Evolutionary conservation across 2,329 filamentous ascomycete species (phyloP).

Genomic region (Fusarium globosum): DNA sequence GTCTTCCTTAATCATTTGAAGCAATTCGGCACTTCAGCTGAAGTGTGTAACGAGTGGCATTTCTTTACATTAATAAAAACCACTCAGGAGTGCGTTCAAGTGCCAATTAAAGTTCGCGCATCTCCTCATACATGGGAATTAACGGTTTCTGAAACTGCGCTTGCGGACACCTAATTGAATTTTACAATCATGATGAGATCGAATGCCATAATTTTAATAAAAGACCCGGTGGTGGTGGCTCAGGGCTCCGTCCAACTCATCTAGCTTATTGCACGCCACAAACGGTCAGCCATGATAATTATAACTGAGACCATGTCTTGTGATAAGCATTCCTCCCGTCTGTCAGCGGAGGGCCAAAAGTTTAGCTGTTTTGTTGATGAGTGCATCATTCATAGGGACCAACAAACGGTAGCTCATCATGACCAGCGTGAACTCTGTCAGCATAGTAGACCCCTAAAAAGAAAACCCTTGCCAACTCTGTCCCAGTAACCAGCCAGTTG

Average conservation of each 20-base stretch:
- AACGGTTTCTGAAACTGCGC: constrained; percentile 34
- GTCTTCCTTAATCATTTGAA: background rate
- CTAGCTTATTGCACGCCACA: constrained; percentile 25
- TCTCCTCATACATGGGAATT: constrained; percentile 7
- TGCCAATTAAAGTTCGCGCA: constrained; percentile 2
- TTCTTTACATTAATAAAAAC: background rate
- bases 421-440: constrained; percentile 16
- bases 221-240: constrained; percentile 19
- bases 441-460: constrained; percentile 23
- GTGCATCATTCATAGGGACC: constrained; percentile 19
- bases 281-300: constrained; percentile 22
- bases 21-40: background rate
- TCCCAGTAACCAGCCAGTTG: constrained; percentile 25
- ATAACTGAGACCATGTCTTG: constrained; percentile 7
- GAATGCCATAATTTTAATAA: constrained; percentile 14
- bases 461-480: constrained; percentile 21
- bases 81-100: background rate
- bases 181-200: constrained; percentile 29
- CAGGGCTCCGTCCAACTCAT: constrained; percentile 25
- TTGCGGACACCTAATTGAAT: constrained; percentile 20
- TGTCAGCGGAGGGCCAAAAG: constrained; percentile 1
- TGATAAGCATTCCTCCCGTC: constrained; percentile 31
- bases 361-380: constrained; percentile 15
- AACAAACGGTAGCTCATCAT: constrained; percentile 20
- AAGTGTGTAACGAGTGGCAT: background rate